Conservation (phyloP, 306 rosid species). For the Ormosia emarginata region DNA sequence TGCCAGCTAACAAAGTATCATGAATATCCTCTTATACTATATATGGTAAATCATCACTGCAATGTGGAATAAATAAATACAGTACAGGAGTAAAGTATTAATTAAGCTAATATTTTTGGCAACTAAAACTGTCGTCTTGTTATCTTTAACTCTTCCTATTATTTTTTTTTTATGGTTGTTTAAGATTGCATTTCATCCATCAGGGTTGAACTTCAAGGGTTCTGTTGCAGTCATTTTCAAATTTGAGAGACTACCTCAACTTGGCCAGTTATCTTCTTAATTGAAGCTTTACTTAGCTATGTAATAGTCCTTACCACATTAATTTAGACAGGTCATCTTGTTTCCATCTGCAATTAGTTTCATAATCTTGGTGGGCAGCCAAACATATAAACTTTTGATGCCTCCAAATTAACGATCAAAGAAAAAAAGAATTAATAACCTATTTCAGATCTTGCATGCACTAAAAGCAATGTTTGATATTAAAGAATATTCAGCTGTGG, state of each 20-base stretch:
- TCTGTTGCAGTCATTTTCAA: conserved; percentile 37
- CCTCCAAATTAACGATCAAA: not conserved
- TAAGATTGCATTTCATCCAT: conserved; percentile 33
- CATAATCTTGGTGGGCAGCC: conserved; percentile 18
- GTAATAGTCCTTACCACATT: conserved; percentile 27
- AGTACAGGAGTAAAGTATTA: not conserved
- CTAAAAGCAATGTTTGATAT: conserved; percentile 30
- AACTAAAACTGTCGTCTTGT: conserved; percentile 14
- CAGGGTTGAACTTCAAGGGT: conserved; percentile 20
- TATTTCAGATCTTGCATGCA: conserved; percentile 7
- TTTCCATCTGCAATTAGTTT: conserved; percentile 28
- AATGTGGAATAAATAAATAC: not conserved
- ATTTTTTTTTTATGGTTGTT: conserved; percentile 9
- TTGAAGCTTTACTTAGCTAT: conserved; percentile 29
- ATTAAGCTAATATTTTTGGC: conserved; percentile 11
- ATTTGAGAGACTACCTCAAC: conserved; percentile 46
- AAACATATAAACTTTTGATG: not conserved
- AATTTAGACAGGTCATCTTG: conserved; percentile 39
- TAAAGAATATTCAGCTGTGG: conserved; percentile 27
- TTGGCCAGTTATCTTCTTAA: conserved; percentile 14
- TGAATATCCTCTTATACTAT: not conserved
- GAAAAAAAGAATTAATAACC: not conserved
- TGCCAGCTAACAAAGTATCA: conserved; percentile 15
- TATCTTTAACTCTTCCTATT: not conserved
- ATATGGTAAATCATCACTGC: conserved; percentile 17